Conservation (phyloP, 331 rosid species). For the Pyrus hybrid region DNA sequence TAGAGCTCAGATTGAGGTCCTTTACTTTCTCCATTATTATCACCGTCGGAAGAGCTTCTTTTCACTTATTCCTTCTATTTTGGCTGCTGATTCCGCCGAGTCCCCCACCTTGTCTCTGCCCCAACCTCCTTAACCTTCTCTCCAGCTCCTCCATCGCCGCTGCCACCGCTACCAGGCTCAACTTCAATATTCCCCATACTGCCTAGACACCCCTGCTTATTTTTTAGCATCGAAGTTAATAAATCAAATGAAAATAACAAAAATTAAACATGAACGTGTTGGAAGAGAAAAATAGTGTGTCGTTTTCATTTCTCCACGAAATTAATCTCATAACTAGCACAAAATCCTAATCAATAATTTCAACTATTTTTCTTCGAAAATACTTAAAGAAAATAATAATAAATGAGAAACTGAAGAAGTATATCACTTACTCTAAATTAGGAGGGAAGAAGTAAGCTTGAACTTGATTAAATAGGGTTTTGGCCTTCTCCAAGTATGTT, state of each 20-base stretch:
- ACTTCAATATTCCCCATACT: too few species aligned
- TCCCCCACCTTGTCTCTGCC: slow-evolving; percentile 29
- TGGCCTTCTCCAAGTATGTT: slow-evolving; percentile 16
- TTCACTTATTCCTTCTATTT: slow-evolving; percentile 21
- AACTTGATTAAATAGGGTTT: not conserved
- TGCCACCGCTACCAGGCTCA: slow-evolving; percentile 2
- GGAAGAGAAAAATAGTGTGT: not conserved
- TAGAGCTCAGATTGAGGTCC: slow-evolving; percentile 8
- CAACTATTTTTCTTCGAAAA: not conserved
- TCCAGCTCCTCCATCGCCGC: slow-evolving; percentile 14
- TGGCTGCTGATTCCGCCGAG: slow-evolving; percentile 49
- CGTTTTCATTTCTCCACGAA: not conserved
- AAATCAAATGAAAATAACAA: too few species aligned
- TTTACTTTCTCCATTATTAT: not conserved
- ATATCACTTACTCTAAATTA: slow-evolving; percentile 35
- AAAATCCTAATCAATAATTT: not conserved
- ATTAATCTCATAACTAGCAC: not conserved
- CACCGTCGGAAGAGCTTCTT: not conserved
- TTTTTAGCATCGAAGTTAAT: too few species aligned
- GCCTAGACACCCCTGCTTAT: too few species aligned
- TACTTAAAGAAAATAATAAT: not conserved
- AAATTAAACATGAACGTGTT: too few species aligned
- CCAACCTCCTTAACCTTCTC: slow-evolving; percentile 35
- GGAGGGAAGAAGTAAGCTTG: slow-evolving; percentile 32
- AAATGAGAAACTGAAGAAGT: not conserved